Percentiles rank a stretch among this genome's conserved stretches.
phyloP scores from a whole-genome alignment of 2,329 filamentous ascomycete genomes.

The Ophiostoma sp. region DNA sequence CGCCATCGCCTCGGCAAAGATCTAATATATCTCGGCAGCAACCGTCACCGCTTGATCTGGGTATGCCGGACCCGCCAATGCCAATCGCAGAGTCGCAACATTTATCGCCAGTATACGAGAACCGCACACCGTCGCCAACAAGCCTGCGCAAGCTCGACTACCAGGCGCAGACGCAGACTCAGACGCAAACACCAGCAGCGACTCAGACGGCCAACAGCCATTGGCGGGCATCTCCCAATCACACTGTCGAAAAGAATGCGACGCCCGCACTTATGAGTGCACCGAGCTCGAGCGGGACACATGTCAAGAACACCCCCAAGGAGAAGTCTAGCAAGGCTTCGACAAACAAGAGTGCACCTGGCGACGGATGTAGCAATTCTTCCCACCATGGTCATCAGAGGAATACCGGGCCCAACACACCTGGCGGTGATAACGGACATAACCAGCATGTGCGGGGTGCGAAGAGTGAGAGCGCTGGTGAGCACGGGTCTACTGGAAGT shows the following conservation, averaged over 20 bases:
- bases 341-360: slow-evolving; percentile 22
- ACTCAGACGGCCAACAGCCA: not conserved
- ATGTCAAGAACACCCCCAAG: slow-evolving; percentile 21
- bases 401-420: slow-evolving; percentile 34
- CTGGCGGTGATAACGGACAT: slow-evolving; percentile 42
- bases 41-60: slow-evolving; percentile 52
- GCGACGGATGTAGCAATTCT: not conserved
- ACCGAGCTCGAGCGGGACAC: not conserved
- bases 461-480: slow-evolving; percentile 16
- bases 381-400: slow-evolving; percentile 22
- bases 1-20: slow-evolving; percentile 35
- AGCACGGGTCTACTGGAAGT: not conserved
- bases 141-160: slow-evolving; percentile 46
- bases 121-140: slow-evolving; percentile 64
- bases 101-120: slow-evolving; percentile 70
- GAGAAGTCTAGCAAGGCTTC: slow-evolving; percentile 20
- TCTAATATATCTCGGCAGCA: slow-evolving; percentile 40
- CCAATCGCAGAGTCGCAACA: slow-evolving; percentile 41
- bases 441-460: slow-evolving; percentile 12
- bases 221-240: not conserved
- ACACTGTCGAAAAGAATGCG: not conserved
- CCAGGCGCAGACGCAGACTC: not conserved
- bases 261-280: not conserved
- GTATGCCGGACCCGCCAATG: slow-evolving; percentile 43
- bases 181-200: not conserved